Percentiles rank a stretch among this genome's conserved stretches.
phyloP scores from a whole-genome alignment of 345 rosid species.

The Triadica sebifera region DNA sequence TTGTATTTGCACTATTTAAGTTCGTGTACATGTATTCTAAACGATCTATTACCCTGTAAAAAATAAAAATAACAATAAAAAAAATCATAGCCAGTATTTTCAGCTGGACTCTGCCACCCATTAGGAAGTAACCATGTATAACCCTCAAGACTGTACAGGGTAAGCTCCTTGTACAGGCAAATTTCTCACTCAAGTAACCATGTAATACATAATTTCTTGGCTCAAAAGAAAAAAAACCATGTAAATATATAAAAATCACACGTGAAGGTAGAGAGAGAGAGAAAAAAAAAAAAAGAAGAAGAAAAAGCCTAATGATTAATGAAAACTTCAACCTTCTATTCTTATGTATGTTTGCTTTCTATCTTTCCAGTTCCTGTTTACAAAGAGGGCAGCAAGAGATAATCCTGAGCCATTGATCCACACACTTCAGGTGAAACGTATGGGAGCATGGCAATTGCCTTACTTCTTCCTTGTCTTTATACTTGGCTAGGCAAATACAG shows the following conservation, averaged over 20 bases:
- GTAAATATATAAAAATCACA: slow-evolving; percentile 15
- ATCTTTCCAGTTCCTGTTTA: slow-evolving; percentile 78
- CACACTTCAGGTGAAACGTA: slow-evolving; percentile 82
- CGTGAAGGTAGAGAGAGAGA: background rate
- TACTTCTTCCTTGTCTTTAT: slow-evolving; percentile 87
- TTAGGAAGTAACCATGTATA: slow-evolving; percentile 13
- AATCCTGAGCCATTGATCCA: slow-evolving; percentile 95
- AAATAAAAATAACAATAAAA: no score
- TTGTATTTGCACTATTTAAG: no score
- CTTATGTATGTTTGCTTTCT: slow-evolving; percentile 12
- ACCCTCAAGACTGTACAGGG: slow-evolving; percentile 17
- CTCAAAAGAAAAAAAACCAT: background rate
- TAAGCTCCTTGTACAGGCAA: slow-evolving; percentile 36
- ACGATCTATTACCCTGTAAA: no score
- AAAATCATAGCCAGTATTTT: background rate
- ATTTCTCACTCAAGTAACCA: slow-evolving; percentile 48
- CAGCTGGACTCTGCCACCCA: no score
- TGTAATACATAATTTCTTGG: slow-evolving; percentile 7
- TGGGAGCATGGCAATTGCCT: slow-evolving; percentile 89
- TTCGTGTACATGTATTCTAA: no score
- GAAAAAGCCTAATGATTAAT: background rate
- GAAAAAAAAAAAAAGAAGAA: background rate
- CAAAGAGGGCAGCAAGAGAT: slow-evolving; percentile 97
- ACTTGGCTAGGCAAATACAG: slow-evolving; percentile 84
- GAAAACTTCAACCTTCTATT: no score